Conservation (phyloP, 352 stramenopile species). For the Pythium sp. region DNA sequence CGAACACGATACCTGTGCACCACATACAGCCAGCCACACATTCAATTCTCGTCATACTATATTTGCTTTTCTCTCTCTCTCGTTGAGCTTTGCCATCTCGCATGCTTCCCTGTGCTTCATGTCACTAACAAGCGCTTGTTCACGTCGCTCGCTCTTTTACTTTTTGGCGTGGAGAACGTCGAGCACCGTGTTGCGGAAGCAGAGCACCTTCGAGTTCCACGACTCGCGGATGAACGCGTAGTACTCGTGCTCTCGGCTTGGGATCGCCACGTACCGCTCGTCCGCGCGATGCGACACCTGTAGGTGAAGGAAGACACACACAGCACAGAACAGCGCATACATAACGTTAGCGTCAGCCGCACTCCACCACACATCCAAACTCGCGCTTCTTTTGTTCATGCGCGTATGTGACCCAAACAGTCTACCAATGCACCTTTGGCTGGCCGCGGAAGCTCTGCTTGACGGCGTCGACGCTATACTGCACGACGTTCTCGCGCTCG, state of each 20-base stretch:
- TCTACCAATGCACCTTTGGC: conserved; percentile 22
- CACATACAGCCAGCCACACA: neutral
- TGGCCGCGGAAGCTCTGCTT: conserved; percentile 56
- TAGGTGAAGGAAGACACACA: neutral
- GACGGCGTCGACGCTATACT: conserved; percentile 61
- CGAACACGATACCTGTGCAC: neutral
- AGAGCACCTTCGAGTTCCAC: conserved; percentile 72
- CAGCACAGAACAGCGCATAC: conserved; percentile 5
- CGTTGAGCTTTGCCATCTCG: neutral
- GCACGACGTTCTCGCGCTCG: conserved; percentile 66
- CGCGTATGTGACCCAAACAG: neutral
- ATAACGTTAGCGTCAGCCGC: neutral
- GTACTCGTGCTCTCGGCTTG: conserved; percentile 78
- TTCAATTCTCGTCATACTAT: conserved; percentile 7
- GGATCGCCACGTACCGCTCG: conserved; percentile 61
- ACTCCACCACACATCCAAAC: neutral
- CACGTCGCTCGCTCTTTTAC: conserved; percentile 5
- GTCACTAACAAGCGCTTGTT: neutral
- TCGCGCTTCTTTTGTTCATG: neutral
- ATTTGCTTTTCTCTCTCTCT: neutral
- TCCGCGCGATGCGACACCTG: conserved; percentile 19
- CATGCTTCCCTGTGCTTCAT: neutral
- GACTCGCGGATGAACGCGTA: conserved; percentile 68
- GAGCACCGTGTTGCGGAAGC: conserved; percentile 53
- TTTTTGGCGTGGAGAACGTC: conserved; percentile 52